Evolutionary conservation across 2,329 filamentous ascomycete species (phyloP).

Genomic region (Aspergillus cejpii): DNA sequence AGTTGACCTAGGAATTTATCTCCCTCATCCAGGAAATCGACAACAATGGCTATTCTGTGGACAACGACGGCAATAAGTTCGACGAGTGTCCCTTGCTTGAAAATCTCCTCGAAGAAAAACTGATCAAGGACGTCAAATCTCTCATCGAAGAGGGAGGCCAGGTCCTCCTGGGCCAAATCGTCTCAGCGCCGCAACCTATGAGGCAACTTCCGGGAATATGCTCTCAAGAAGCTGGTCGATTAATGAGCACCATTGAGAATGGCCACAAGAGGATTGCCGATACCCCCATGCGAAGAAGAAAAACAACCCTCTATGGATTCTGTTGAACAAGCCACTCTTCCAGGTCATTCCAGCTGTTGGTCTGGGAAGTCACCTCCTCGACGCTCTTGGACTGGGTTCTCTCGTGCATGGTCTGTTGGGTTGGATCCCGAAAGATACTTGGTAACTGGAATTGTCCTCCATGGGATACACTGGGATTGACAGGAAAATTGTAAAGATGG

Average conservation of each 20-base stretch:
- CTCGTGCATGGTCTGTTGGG: slow-evolving; percentile 71
- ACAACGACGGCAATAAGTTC: slow-evolving; percentile 57
- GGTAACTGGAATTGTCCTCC: slow-evolving; percentile 48
- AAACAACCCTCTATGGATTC: slow-evolving; percentile 80
- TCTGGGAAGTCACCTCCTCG: slow-evolving; percentile 71
- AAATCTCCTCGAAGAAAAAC: slow-evolving; percentile 59
- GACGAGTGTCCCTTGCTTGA: slow-evolving; percentile 58
- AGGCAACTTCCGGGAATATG: slow-evolving; percentile 74
- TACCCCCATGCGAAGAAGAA: slow-evolving; percentile 93
- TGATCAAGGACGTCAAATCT: slow-evolving; percentile 79
- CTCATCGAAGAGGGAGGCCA: slow-evolving; percentile 78
- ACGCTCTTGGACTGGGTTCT: slow-evolving; percentile 74
- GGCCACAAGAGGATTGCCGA: slow-evolving; percentile 82
- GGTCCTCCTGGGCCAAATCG: slow-evolving; percentile 69
- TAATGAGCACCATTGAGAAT: slow-evolving; percentile 76
- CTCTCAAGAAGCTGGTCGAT: slow-evolving; percentile 76
- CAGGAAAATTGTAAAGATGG: not conserved
- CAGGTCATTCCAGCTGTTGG: slow-evolving; percentile 90
- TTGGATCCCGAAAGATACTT: slow-evolving; percentile 56
- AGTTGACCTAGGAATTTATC: slow-evolving; percentile 42
- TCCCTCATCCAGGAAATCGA: slow-evolving; percentile 41
- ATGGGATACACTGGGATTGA: slow-evolving; percentile 35
- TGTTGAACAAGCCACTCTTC: slow-evolving; percentile 69
- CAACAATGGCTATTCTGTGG: slow-evolving; percentile 50
- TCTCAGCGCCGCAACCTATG: slow-evolving; percentile 65